These are phyloP conservation scores for Cicer yamashitae DNA, from an alignment of 306 rosid species.

Conservation along the genomic window DNA sequence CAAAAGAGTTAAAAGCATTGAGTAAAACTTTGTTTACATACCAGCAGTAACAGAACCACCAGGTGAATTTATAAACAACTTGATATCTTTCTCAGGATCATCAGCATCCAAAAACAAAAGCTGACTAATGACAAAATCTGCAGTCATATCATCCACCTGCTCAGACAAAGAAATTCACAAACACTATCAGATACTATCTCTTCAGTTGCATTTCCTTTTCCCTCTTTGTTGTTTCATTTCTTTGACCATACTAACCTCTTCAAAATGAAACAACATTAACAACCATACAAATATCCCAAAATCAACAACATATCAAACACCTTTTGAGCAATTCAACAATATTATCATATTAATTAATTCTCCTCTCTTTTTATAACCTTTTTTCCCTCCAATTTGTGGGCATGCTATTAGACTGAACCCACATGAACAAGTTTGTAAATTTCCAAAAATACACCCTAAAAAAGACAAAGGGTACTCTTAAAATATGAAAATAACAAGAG, in stretches of 20 bases:
- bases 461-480: slow-evolving; percentile 28
- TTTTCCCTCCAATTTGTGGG: not conserved
- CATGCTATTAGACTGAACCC: slow-evolving; percentile 33
- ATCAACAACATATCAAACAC: slow-evolving; percentile 24
- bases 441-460: slow-evolving; percentile 15
- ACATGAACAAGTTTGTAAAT: slow-evolving; percentile 47
- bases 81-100: slow-evolving; percentile 82
- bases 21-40: slow-evolving; percentile 46
- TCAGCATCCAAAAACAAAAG: slow-evolving; percentile 92
- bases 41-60: slow-evolving; percentile 98
- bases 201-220: slow-evolving; percentile 6
- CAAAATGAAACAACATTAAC: slow-evolving; percentile 18
- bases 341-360: not conserved
- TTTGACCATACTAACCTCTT: not conserved
- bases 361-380: not conserved
- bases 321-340: slow-evolving; percentile 30
- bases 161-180: slow-evolving; percentile 40
- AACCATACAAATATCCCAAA: slow-evolving; percentile 15
- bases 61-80: slow-evolving; percentile 87
- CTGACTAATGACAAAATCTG: slow-evolving; percentile 88
- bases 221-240: not conserved
- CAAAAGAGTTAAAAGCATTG: not conserved
- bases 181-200: slow-evolving; percentile 24
- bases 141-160: slow-evolving; percentile 93
- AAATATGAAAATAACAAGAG: not conserved